These are phyloP conservation scores for Paxillus involutus DNA, from an alignment of 768 basidiomycete species.

Conservation along the genomic window DNA sequence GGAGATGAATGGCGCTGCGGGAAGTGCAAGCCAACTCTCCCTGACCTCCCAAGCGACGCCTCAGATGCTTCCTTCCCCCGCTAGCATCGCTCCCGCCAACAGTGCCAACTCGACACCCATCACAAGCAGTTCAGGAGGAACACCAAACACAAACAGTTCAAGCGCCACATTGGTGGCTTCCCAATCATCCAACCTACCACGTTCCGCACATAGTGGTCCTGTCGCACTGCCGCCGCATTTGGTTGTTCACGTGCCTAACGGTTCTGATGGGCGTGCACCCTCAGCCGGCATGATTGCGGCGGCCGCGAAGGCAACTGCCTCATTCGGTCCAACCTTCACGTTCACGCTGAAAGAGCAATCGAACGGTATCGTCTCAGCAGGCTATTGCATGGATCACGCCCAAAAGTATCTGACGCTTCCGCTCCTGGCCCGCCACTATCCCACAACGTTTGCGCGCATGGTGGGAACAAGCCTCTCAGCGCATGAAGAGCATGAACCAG, in stretches of 20 bases:
- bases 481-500: constrained; percentile 75
- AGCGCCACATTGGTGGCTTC: constrained; percentile 22
- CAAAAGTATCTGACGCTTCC: constrained; percentile 63
- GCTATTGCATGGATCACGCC: constrained; percentile 43
- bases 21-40: constrained; percentile 25
- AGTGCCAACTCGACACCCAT: constrained; percentile 81
- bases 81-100: constrained; percentile 61
- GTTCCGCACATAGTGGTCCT: constrained; percentile 26
- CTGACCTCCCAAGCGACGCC: constrained; percentile 46
- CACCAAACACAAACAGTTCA: constrained; percentile 44
- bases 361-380: constrained; percentile 41
- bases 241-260: constrained; percentile 27
- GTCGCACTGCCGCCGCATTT: constrained; percentile 43
- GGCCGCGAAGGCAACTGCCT: constrained; percentile 29
- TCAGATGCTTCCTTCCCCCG: constrained; percentile 79
- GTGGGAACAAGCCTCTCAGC: constrained; percentile 59
- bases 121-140: constrained; percentile 51
- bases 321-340: constrained; percentile 27
- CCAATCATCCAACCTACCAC: constrained; percentile 26
- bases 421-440: constrained; percentile 68
- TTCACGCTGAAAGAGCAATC: constrained; percentile 30
- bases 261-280: constrained; percentile 29
- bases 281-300: constrained; percentile 28
- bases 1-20: constrained; percentile 31
- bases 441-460: constrained; percentile 73